Evolutionary conservation across 2,329 filamentous ascomycete species (phyloP).

Genomic region (Colletotrichum euphorbiae): DNA sequence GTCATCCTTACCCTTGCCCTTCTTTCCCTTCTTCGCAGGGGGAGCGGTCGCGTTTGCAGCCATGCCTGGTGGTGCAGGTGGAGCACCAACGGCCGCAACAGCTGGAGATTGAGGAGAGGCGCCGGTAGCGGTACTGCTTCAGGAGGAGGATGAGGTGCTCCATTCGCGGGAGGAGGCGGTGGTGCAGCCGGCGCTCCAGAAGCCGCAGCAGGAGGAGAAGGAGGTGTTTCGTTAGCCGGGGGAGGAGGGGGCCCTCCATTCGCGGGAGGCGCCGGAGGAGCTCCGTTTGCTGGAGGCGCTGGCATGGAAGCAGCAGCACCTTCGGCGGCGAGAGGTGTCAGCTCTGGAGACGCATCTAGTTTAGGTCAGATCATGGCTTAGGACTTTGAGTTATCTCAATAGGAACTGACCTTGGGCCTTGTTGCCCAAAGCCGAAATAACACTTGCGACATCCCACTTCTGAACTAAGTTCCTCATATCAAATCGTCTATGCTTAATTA

Average conservation of each 20-base stretch:
- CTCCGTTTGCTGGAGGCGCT: neutral
- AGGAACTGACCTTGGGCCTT: conserved; percentile 12
- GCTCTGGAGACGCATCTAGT: neutral
- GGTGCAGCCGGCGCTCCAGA: too few relatives aligned
- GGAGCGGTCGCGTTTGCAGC: conserved; percentile 5
- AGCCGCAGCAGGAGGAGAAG: too few relatives aligned
- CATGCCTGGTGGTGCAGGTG: conserved; percentile 3
- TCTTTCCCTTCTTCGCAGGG: neutral
- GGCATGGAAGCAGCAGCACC: conserved; percentile 1
- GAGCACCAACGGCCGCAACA: neutral
- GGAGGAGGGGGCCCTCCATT: conserved; percentile 8
- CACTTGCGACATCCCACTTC: conserved; percentile 14
- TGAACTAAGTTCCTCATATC: conserved; percentile 24
- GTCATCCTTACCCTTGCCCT: conserved; percentile 22
- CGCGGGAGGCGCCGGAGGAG: neutral
- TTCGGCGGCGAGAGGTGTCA: conserved; percentile 22
- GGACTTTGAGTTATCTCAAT: neutral
- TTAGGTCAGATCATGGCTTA: neutral
- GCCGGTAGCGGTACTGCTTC: neutral
- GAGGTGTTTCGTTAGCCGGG: neutral
- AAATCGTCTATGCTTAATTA: neutral
- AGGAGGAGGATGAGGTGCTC: conserved; percentile 5
- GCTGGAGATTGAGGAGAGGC: neutral
- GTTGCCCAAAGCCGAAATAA: conserved; percentile 11
- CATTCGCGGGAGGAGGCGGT: neutral